Conservation (phyloP, 202 grass and related monocot species). For the Carex sylvatica region DNA sequence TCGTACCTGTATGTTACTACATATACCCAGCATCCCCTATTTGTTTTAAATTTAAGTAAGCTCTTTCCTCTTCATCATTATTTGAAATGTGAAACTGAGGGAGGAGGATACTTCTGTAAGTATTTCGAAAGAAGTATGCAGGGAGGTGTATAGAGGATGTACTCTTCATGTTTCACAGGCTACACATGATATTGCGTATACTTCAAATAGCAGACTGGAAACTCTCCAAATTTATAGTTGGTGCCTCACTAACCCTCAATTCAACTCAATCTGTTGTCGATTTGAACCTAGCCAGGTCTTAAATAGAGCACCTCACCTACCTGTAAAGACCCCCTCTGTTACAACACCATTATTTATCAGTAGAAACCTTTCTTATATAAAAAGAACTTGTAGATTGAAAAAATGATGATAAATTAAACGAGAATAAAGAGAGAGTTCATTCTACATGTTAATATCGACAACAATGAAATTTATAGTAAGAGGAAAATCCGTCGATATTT, state of each 20-base stretch:
- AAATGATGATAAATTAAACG: too few relatives aligned
- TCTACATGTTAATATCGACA: too few relatives aligned
- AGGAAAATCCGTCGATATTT: too few relatives aligned
- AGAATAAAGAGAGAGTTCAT: too few relatives aligned
- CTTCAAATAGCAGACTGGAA: neutral
- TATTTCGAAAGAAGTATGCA: neutral
- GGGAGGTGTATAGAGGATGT: slow-evolving; percentile 4
- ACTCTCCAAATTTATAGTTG: neutral
- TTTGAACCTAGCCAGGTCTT: neutral
- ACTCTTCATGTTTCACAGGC: slow-evolving; percentile 14
- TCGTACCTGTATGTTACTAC: neutral
- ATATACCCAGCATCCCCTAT: neutral
- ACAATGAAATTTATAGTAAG: too few relatives aligned
- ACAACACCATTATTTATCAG: neutral
- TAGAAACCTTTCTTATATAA: neutral
- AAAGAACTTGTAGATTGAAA: too few relatives aligned
- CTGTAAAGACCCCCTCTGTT: neutral
- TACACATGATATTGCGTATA: slow-evolving; percentile 14
- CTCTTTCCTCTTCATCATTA: neutral
- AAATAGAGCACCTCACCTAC: neutral
- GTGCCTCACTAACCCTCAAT: slow-evolving; percentile 1
- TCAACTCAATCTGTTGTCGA: neutral
- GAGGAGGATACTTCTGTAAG: slow-evolving; percentile 12
- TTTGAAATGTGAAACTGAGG: slow-evolving; percentile 1
- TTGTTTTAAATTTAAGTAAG: neutral